A percentile compares a stretch with the other conserved stretches of the same genome.
phyloP scores from a whole-genome alignment of 371 early-diverging fungal species.

The Mortierella sp. region DNA sequence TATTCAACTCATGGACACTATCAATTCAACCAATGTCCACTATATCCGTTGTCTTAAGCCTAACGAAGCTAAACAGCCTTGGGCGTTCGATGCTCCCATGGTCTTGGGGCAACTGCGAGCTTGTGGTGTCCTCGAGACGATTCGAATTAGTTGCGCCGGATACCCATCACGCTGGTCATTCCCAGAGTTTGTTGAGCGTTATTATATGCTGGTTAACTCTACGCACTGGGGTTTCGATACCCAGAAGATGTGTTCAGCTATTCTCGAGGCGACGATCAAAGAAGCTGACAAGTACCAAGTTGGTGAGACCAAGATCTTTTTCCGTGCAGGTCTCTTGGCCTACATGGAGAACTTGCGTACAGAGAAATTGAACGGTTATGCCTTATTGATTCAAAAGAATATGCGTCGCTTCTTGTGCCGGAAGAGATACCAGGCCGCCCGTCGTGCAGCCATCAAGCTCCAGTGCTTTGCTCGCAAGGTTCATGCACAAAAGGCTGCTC shows the following conservation, averaged over 20 bases:
- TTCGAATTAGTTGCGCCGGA: conserved; percentile 98
- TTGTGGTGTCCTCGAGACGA: conserved; percentile 99
- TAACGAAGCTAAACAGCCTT: conserved; percentile 92
- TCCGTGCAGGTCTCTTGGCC: conserved; percentile 98
- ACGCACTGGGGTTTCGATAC: conserved; percentile 76
- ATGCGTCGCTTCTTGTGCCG: conserved; percentile 82
- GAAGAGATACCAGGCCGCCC: conserved; percentile 73
- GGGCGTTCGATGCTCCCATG: conserved; percentile 93
- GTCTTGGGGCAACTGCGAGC: conserved; percentile 97
- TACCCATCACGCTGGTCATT: conserved; percentile 96
- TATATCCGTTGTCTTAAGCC: conserved; percentile 99
- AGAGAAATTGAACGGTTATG: conserved; percentile 84
- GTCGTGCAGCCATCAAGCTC: conserved; percentile 65
- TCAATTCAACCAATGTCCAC: conserved; percentile 92
- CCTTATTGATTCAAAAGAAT: conserved; percentile 92
- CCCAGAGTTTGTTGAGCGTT: conserved; percentile 95
- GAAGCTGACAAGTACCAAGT: conserved; percentile 94
- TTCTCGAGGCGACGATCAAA: conserved; percentile 78
- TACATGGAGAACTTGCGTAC: conserved; percentile 90
- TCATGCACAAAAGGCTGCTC: conserved; percentile 68
- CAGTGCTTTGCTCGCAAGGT: conserved; percentile 76
- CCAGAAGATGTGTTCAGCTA: conserved; percentile 68
- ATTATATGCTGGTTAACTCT: conserved; percentile 87
- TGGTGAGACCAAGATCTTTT: conserved; percentile 98
- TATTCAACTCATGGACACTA: conserved; percentile 93